Conservation (phyloP, 2,329 filamentous ascomycete genomes). For the Hymenoscyphus salicellus region DNA sequence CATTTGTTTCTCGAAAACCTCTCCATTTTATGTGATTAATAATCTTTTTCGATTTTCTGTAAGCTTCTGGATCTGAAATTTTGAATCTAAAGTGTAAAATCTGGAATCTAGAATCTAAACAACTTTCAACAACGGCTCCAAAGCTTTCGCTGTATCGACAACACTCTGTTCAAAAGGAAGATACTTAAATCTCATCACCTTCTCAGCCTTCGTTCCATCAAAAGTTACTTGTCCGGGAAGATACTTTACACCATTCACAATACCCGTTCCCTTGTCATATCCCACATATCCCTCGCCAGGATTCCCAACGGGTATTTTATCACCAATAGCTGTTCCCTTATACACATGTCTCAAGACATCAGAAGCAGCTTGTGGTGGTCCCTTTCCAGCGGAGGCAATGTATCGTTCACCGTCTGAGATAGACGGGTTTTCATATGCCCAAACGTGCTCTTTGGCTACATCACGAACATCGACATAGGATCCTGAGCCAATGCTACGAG, state of each 20-base stretch:
- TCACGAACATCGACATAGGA: constrained; percentile 45
- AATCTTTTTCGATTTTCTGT: too few relatives aligned
- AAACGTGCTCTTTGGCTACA: constrained; percentile 42
- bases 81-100: neutral
- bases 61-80: neutral
- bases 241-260: constrained; percentile 19
- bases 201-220: constrained; percentile 33
- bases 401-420: constrained; percentile 43
- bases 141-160: constrained; percentile 38
- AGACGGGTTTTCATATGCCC: constrained; percentile 38
- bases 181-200: constrained; percentile 31
- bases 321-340: constrained; percentile 33
- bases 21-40: too few relatives aligned
- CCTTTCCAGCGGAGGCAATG: constrained; percentile 37
- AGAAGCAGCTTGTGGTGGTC: constrained; percentile 39
- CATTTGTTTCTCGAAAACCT: too few relatives aligned
- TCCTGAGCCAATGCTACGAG: constrained; percentile 29
- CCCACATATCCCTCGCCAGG: constrained; percentile 42
- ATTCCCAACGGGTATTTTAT: constrained; percentile 38
- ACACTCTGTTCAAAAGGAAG: constrained; percentile 31
- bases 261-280: constrained; percentile 26
- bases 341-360: constrained; percentile 43
- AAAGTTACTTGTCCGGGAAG: constrained; percentile 22
- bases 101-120: neutral
- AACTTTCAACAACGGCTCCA: constrained; percentile 26